Percentiles rank a stretch among this genome's conserved stretches.
These are phyloP conservation scores for Coleophoma cylindrospora DNA, from an alignment of 2,329 filamentous ascomycete genomes.

Conservation along the genomic window DNA sequence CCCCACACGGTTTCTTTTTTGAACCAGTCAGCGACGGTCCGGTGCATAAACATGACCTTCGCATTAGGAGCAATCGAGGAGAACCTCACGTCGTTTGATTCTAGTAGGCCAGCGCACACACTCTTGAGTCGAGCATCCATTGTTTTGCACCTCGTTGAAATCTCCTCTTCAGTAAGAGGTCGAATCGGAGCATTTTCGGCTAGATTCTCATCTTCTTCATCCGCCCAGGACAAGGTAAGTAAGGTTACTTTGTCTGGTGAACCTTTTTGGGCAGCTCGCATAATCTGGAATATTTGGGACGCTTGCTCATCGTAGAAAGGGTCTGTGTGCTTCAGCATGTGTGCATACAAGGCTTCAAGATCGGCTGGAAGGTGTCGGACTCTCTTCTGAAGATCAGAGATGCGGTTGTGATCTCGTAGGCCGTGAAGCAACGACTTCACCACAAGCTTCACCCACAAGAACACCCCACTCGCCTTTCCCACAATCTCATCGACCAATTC, in stretches of 20 bases:
- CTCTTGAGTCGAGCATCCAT: neutral
- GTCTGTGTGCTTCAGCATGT: constrained; percentile 2
- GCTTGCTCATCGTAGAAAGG: neutral
- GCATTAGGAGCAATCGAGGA: no score
- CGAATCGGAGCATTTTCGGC: neutral
- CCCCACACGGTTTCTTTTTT: no score
- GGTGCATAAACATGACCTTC: no score
- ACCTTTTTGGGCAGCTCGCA: neutral
- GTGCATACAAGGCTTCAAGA: constrained; percentile 7
- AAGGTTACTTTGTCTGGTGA: neutral
- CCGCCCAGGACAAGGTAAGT: neutral
- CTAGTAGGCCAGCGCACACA: neutral
- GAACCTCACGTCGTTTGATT: no score
- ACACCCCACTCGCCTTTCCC: constrained; percentile 13
- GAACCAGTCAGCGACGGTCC: no score
- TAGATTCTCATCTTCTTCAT: neutral
- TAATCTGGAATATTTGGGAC: neutral
- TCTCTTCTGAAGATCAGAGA: constrained; percentile 7
- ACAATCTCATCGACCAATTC: constrained; percentile 6
- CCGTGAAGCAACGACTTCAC: constrained; percentile 8
- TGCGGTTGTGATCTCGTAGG: constrained; percentile 5
- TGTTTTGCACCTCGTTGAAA: neutral
- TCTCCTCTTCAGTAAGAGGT: neutral
- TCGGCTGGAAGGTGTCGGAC: constrained; percentile 6
- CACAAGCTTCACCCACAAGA: constrained; percentile 19